Base-by-base conservation (phyloP, 768 basidiomycete genomes). In the Boletus insuetus region DNA sequence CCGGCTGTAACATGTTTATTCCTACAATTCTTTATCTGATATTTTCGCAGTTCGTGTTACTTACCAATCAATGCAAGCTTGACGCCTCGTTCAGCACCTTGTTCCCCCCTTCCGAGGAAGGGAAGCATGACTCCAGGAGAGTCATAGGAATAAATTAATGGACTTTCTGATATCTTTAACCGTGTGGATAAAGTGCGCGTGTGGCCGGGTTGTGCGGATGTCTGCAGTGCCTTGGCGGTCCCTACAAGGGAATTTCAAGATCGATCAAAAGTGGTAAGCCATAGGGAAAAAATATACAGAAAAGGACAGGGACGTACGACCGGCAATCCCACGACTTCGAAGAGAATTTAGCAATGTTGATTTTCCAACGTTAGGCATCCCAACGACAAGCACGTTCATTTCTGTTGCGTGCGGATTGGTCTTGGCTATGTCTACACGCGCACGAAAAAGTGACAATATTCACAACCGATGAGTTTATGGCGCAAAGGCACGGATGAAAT, bases 321-420 rank as follows among this genome's bases (percentile, higher is more conserved):
- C 94, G 63, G 81, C 77, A 43, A 96, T 90, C 12, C 96, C 96
- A 66, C 85, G 86, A 64, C 83, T 86, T 41, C 96, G 83, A 26
- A 99, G 79, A 1, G 93, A 84, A 66, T 99, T 99, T 13, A 99
- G 76, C 48, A 98, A 73, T 3, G 92, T 95, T 14, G 95, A 98
- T 74, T 99, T 98, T 40, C 96, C 96, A 45, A 98, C 94, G 70
- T 98, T 98, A 17, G 97, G 97, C 96, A 99, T 98, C 22, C 97
- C 97, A 55, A 97, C 87, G 22, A 98, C 93, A 3, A 98, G 80
- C 8, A 98, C 87, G 63, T 94, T 94, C 61, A 92, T 74, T 68
- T 89, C 89, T 62, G 85, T 82, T 45, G 83, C 79, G 58, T 90
- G 82, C 48, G 83, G 83, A 67, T 86, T 80, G 40, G 77, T 76